A percentile compares a stretch with the other conserved stretches of the same genome.
These are phyloP conservation scores for carrot (Daucus carota) DNA, from an alignment of 129 eudicot genomes.

Conservation along the genomic window DNA sequence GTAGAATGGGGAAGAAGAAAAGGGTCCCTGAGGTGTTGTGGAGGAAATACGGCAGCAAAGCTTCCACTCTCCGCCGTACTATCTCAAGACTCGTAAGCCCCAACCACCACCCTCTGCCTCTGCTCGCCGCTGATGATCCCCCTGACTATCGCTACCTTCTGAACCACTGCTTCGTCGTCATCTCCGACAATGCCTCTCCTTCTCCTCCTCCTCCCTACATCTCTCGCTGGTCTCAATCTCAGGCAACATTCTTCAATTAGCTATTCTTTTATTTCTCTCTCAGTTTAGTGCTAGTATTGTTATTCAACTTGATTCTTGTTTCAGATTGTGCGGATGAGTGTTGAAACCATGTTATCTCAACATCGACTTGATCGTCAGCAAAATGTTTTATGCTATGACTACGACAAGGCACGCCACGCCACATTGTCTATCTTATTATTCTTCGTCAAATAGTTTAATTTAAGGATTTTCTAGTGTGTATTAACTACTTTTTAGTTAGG, in stretches of 20 bases:
- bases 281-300: not conserved
- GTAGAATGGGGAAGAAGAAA: not conserved
- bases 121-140: not conserved
- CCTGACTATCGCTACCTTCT: not conserved
- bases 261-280: no score
- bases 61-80: not conserved
- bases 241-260: not conserved
- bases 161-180: not conserved
- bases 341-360: not conserved
- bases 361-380: not conserved
- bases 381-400: conserved; percentile 8
- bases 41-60: not conserved
- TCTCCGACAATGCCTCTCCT: not conserved
- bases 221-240: not conserved
- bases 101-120: not conserved
- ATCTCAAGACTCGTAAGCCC: not conserved
- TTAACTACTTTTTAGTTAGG: no score
- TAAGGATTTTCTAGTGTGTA: no score
- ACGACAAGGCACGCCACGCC: conserved; percentile 12
- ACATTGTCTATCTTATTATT: no score
- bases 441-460: no score
- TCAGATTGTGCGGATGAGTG: conserved; percentile 4
- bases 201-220: not conserved
- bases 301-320: not conserved
- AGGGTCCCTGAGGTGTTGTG: not conserved